phyloP scores from a whole-genome alignment of 2,329 filamentous ascomycete genomes.

The Emmonsiellopsis sp. region DNA sequence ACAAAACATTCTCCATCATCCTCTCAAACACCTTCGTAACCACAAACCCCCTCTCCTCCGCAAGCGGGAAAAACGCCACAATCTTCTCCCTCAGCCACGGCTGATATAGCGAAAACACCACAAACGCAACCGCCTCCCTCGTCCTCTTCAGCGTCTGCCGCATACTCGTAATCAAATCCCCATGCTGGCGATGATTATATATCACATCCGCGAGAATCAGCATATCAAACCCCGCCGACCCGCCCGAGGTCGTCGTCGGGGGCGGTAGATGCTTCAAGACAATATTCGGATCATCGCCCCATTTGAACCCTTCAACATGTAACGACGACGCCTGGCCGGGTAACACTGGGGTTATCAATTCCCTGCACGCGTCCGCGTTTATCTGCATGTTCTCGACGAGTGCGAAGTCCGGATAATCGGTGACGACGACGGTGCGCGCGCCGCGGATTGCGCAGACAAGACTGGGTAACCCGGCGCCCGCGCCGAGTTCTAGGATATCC shows the following conservation, averaged over 20 bases:
- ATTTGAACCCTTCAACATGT: constrained; percentile 66
- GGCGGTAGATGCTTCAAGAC: constrained; percentile 49
- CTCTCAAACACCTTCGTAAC: constrained; percentile 76
- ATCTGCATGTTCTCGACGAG: constrained; percentile 69
- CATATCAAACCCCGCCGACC: constrained; percentile 56
- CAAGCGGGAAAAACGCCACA: constrained; percentile 75
- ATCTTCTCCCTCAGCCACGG: constrained; percentile 85
- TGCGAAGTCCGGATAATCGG: constrained; percentile 80
- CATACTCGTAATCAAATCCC: constrained; percentile 65
- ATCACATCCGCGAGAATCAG: constrained; percentile 81
- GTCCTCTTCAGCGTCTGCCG: constrained; percentile 53
- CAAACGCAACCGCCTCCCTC: constrained; percentile 56
- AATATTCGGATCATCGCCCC: constrained; percentile 59
- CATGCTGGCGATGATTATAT: constrained; percentile 84
- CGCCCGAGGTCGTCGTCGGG: constrained; percentile 5
- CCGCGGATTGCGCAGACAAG: constrained; percentile 67
- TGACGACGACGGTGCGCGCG: constrained; percentile 62
- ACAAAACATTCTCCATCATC: constrained; percentile 77
- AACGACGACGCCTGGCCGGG: constrained; percentile 31
- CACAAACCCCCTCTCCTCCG: constrained; percentile 58
- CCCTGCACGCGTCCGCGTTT: constrained; percentile 57
- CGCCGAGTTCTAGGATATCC: constrained; percentile 80
- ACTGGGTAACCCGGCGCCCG: constrained; percentile 75
- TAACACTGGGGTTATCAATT: constrained; percentile 22
- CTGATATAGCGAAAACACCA: constrained; percentile 91